phyloP scores from a whole-genome alignment of 2,329 filamentous ascomycete species.

The Fusarium pseudonygamai region DNA sequence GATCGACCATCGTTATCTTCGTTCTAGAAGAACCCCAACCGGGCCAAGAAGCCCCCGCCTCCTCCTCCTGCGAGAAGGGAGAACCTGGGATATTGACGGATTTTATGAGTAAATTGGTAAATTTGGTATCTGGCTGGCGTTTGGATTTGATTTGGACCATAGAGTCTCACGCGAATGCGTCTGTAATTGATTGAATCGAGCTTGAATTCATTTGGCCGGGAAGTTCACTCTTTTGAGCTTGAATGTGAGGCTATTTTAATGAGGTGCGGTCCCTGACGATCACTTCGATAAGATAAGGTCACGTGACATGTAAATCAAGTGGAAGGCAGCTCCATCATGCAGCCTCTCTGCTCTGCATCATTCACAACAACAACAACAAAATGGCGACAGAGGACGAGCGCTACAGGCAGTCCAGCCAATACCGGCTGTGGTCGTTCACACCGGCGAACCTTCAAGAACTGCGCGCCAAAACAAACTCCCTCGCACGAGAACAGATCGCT shows the following conservation, averaged over 20 bases:
- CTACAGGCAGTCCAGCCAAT: slow-evolving; percentile 91
- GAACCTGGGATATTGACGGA: slow-evolving; percentile 41
- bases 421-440: slow-evolving; percentile 91
- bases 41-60: slow-evolving; percentile 53
- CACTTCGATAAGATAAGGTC: slow-evolving; percentile 21
- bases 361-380: slow-evolving; percentile 39
- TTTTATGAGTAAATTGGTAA: slow-evolving; percentile 2
- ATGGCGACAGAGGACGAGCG: slow-evolving; percentile 89
- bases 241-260: neutral
- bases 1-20: too few species aligned
- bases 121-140: slow-evolving; percentile 26
- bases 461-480: slow-evolving; percentile 80
- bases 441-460: slow-evolving; percentile 74
- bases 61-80: slow-evolving; percentile 47
- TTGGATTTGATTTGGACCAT: slow-evolving; percentile 24
- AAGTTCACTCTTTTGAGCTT: neutral
- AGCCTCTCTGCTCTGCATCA: slow-evolving; percentile 1
- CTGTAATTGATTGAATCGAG: slow-evolving; percentile 28
- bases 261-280: neutral
- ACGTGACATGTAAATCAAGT: slow-evolving; percentile 12
- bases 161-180: slow-evolving; percentile 33
- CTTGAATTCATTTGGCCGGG: neutral
- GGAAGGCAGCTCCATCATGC: neutral
- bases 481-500: slow-evolving; percentile 72
- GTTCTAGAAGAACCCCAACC: too few species aligned